Base-by-base conservation (phyloP, 148 eudicot genomes). In the Mesembryanthemum crystallinum region DNA sequence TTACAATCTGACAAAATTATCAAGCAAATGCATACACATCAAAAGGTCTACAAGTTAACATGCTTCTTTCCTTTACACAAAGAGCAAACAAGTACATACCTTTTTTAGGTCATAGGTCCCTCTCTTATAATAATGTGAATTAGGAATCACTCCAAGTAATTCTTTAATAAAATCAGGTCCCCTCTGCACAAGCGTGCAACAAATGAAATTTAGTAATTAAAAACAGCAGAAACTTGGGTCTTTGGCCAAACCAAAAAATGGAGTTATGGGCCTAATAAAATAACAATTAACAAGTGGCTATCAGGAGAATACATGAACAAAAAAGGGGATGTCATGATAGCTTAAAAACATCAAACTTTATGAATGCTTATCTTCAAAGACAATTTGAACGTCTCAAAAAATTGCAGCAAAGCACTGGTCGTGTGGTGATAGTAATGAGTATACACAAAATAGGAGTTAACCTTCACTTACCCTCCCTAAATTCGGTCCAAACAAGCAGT, bases 41-140 rank as follows among this genome's bases (percentile, higher is more conserved):
- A 80, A 25, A 33, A 21, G 23, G 13, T 47, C 17, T 3, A 24
- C 66, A 66, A 20, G 43, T 29, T 9, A 42, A 62, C n/a, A 32
- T 29, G 13, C 0, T 29, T 30, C 28, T 35, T 71, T 54, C 2
- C 35, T 28, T 1, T 54, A 54, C 20, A 49, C n/a, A 10, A 72
- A 47, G 24, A 49, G 58, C 15, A 64, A 35, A 73, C 30, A 59
- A 64, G 52, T 57, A 27, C 23, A 45, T 25, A 90, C 90, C 92
- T 93, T 89, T 80, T 93, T 91, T 77, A 89, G 84, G 81, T 93
- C 98, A 82, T 93, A 93, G 6, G 98, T 93, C 77, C 98, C 98
- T 89, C 98, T 86, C 79, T 92, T 94, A 73, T 85, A 81, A 79
- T 87, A 90, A 68, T 87, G 82, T 45, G 98, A 82, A 85, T 94